Evolutionary conservation across 306 rosid species (phyloP), one percentile per base, ranked within the genome.

Genomic region (Mimosa pudica): DNA sequence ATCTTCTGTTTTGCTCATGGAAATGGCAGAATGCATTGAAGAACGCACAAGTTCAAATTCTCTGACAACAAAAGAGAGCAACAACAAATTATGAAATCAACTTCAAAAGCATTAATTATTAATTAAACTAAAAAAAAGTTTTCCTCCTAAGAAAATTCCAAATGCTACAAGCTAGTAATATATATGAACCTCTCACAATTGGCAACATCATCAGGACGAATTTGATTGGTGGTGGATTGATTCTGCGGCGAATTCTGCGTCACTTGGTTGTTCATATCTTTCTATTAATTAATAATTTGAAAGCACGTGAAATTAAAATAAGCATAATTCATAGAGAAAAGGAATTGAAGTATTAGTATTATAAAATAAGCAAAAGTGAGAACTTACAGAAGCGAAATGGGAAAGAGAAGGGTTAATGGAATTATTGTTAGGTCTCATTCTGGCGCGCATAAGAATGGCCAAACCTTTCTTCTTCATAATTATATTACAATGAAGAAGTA

Each of bases 371-470:
- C 30, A 24, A 0, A 24, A 24, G 30, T 24, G 30, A 24, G 10
- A 12, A 30, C 93, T 77, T 57, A 94, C 97, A 42, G 30, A 24
- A 24, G 85, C 71, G 63, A 94, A 82, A 79, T 91, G 97, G 62
- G 94, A 90, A 42, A 88, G 86, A 79, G 97, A 75, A 83, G 85
- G 84, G 60, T 84, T 87, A 61, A 82, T 18, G 20, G 86, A 67
- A 79, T 86, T 82, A 79, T 86, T 82, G 84, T 42, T 88, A 16
- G 90, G 90, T 68, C 85, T 91, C 98, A 94, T 92, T 87, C 95
- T 94, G 87, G 97, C 89, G 86, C 98, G 97, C 93, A 94, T 74
- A 77, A 94, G 84, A 81, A 92, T 89, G 17, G 97, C 87, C 79
- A 91, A 76, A 47, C 93, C 94, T 86, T 89, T 92, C 84, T 85